Conservation (phyloP, 2,329 filamentous ascomycete genomes). For the Trichoderma endophyticum region DNA sequence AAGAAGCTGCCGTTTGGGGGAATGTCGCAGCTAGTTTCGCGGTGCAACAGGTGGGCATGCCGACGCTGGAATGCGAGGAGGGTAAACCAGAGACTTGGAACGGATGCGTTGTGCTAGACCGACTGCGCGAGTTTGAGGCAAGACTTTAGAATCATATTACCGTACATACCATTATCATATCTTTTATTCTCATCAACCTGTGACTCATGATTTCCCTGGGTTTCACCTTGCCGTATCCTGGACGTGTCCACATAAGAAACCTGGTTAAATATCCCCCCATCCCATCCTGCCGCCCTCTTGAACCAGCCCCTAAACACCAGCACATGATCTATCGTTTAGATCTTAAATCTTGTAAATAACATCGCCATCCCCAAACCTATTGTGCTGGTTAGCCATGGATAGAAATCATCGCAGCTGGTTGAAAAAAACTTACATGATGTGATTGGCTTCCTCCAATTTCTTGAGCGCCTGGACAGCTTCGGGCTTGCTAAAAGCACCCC, state of each 20-base stretch:
- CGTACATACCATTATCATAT: conserved; percentile 4
- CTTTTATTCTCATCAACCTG: neutral
- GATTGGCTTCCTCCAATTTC: conserved; percentile 77
- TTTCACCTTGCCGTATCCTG: neutral
- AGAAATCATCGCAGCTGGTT: neutral
- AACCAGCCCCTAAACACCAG: neutral
- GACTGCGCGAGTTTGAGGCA: conserved; percentile 50
- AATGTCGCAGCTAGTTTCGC: conserved; percentile 85
- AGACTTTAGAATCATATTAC: conserved; percentile 32
- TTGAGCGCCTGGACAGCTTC: conserved; percentile 77
- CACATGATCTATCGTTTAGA: neutral
- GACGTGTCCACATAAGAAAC: neutral
- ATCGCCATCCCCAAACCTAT: conserved; percentile 58
- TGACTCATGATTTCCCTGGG: neutral
- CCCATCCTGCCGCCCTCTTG: neutral
- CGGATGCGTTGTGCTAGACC: conserved; percentile 49
- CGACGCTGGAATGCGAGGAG: conserved; percentile 48
- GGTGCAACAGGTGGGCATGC: conserved; percentile 91
- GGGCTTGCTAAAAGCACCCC: conserved; percentile 61
- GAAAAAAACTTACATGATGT: conserved; percentile 70
- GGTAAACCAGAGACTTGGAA: conserved; percentile 60
- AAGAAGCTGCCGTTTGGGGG: conserved; percentile 74
- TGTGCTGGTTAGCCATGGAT: neutral
- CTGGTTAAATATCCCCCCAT: neutral
- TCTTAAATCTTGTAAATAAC: conserved; percentile 66